These are phyloP conservation scores for Tarenaya hassleriana DNA, from an alignment of 345 rosid genomes.

Conservation along the genomic window DNA sequence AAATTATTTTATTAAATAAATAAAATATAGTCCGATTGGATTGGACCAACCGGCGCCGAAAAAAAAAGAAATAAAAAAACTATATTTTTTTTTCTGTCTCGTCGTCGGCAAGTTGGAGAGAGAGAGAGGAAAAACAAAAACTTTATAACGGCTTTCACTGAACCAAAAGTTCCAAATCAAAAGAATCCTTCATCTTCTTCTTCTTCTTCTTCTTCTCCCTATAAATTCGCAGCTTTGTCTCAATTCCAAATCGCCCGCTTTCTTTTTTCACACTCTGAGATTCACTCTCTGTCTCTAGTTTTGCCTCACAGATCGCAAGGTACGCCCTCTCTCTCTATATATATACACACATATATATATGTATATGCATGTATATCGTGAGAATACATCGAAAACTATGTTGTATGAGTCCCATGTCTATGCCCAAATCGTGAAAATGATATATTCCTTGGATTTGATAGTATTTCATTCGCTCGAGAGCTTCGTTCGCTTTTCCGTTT, in stretches of 20 bases:
- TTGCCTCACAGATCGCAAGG: conserved; percentile 17
- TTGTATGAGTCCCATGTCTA: too few species aligned
- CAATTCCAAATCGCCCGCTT: conserved; percentile 15
- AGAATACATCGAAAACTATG: too few species aligned
- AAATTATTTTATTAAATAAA: too few species aligned
- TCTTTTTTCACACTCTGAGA: neutral
- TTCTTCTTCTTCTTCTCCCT: neutral
- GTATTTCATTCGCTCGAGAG: conserved; percentile 2
- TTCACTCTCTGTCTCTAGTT: conserved; percentile 19
- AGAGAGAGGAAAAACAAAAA: neutral
- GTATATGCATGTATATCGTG: too few species aligned
- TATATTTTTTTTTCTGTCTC: too few species aligned
- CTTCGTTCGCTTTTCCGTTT: conserved; percentile 5
- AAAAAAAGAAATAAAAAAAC: too few species aligned
- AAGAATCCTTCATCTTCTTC: conserved; percentile 1
- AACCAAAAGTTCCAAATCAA: neutral
- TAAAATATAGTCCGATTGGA: too few species aligned
- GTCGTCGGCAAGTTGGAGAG: too few species aligned
- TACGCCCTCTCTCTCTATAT: conserved; percentile 11
- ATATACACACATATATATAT: neutral
- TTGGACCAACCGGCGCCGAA: too few species aligned
- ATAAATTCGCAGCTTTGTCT: conserved; percentile 22
- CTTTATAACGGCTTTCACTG: conserved; percentile 17
- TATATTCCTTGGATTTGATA: neutral
- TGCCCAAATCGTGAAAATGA: too few species aligned